Conservation (phyloP, 2,329 filamentous ascomycete genomes). For the Thelonectria rubi region DNA sequence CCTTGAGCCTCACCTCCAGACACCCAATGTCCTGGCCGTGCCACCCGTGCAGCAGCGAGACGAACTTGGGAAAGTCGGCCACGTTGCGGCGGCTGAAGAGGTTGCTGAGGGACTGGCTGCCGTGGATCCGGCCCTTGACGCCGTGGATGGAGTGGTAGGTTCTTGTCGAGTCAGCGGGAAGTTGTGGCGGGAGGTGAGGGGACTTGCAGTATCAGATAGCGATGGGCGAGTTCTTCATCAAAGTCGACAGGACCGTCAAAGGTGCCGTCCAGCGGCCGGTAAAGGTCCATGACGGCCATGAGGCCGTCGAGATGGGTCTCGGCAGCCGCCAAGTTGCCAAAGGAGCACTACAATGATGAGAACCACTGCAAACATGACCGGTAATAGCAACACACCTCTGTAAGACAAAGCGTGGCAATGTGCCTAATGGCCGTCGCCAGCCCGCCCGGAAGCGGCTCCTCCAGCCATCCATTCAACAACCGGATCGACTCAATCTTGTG, state of each 20-base stretch:
- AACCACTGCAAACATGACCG: background rate
- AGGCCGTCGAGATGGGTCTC: slow-evolving; percentile 38
- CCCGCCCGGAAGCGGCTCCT: slow-evolving; percentile 8
- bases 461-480: slow-evolving; percentile 31
- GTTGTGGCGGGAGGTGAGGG: rapidly evolving
- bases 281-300: slow-evolving; percentile 27
- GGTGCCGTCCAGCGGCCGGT: slow-evolving; percentile 18
- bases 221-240: slow-evolving; percentile 35
- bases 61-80: slow-evolving; percentile 23
- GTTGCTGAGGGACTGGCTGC: slow-evolving; percentile 21
- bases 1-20: slow-evolving; percentile 27
- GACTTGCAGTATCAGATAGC: slow-evolving; percentile 36
- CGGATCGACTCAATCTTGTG: slow-evolving; percentile 36
- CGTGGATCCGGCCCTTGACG: slow-evolving; percentile 32
- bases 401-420: slow-evolving; percentile 32
- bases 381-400: slow-evolving; percentile 22
- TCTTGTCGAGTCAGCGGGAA: slow-evolving; percentile 13
- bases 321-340: slow-evolving; percentile 31
- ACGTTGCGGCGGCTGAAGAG: slow-evolving; percentile 24
- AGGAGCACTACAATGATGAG: slow-evolving; percentile 15
- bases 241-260: background rate
- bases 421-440: slow-evolving; percentile 35
- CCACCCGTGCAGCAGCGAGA: slow-evolving; percentile 31
- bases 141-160: slow-evolving; percentile 34
- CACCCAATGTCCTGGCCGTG: slow-evolving; percentile 32